These are phyloP conservation scores for Clitoria ternatea DNA, from an alignment of 306 rosid genomes.

Conservation along the genomic window DNA sequence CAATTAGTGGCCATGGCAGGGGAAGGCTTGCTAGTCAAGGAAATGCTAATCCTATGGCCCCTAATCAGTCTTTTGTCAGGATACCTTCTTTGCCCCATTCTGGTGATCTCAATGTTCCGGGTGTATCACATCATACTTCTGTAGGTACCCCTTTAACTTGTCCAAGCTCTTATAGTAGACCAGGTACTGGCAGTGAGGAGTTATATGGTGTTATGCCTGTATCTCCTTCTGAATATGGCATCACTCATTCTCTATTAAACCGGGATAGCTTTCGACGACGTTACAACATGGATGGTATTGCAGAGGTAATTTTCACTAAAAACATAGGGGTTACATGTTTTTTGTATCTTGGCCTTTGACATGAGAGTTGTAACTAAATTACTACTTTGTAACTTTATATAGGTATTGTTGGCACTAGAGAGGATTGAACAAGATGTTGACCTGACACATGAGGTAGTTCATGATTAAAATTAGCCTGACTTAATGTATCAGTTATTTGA, in stretches of 20 bases:
- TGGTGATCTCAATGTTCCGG: constrained; percentile 40
- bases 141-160: constrained; percentile 41
- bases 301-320: constrained; percentile 58
- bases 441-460: constrained; percentile 80
- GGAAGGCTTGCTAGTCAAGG: constrained; percentile 56
- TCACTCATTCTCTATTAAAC: constrained; percentile 48
- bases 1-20: constrained; percentile 44
- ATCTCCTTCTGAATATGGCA: constrained; percentile 50
- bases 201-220: constrained; percentile 41
- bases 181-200: constrained; percentile 49
- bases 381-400: constrained; percentile 16
- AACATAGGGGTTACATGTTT: background rate
- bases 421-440: constrained; percentile 96
- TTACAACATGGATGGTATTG: constrained; percentile 80
- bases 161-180: constrained; percentile 46
- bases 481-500: constrained; percentile 12
- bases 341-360: background rate
- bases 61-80: constrained; percentile 35
- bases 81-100: constrained; percentile 47
- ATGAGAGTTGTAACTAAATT: background rate
- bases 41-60: constrained; percentile 39
- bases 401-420: constrained; percentile 89
- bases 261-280: constrained; percentile 55
- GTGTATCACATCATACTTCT: constrained; percentile 39
- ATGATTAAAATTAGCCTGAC: background rate